These are phyloP conservation scores for Geoglossum cookeanum DNA, from an alignment of 2,329 filamentous ascomycete genomes.

Conservation along the genomic window DNA sequence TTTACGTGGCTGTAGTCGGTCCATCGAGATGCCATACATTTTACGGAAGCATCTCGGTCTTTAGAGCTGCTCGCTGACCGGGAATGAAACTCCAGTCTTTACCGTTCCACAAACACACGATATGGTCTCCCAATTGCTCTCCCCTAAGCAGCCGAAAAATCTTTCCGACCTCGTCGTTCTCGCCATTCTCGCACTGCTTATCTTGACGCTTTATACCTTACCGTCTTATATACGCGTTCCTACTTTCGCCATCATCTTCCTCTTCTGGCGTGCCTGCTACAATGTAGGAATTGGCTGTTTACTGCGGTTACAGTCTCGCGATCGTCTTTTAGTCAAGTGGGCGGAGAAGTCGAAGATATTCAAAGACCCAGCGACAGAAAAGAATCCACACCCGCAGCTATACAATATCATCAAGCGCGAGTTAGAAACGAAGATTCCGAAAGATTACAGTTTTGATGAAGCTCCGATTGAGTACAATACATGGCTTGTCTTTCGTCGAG, in stretches of 20 bases:
- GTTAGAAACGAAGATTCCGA: constrained; percentile 82
- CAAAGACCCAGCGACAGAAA: constrained; percentile 59
- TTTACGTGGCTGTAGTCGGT: constrained; percentile 2
- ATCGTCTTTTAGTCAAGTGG: constrained; percentile 72
- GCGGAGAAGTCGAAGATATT: constrained; percentile 74
- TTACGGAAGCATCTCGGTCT: constrained; percentile 1
- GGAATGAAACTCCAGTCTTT: constrained; percentile 45
- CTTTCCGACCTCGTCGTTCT: constrained; percentile 69
- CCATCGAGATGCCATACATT: constrained; percentile 2
- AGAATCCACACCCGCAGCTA: constrained; percentile 64
- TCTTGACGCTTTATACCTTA: constrained; percentile 53
- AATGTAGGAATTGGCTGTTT: constrained; percentile 88
- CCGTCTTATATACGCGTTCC: constrained; percentile 52
- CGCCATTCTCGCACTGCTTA: constrained; percentile 54
- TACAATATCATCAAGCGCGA: constrained; percentile 74
- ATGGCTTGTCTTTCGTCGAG: constrained; percentile 86
- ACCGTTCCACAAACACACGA: constrained; percentile 91
- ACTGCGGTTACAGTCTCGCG: constrained; percentile 74
- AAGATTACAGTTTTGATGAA: constrained; percentile 83
- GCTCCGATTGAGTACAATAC: constrained; percentile 98
- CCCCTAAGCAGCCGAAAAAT: constrained; percentile 90
- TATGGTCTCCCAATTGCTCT: constrained; percentile 95
- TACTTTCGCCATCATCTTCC: constrained; percentile 63
- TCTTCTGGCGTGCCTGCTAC: constrained; percentile 85
- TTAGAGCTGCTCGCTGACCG: constrained; percentile 4